These are phyloP conservation scores for Colletotrichum lindemuthianum DNA, from an alignment of 2,329 filamentous ascomycete genomes.

Conservation along the genomic window DNA sequence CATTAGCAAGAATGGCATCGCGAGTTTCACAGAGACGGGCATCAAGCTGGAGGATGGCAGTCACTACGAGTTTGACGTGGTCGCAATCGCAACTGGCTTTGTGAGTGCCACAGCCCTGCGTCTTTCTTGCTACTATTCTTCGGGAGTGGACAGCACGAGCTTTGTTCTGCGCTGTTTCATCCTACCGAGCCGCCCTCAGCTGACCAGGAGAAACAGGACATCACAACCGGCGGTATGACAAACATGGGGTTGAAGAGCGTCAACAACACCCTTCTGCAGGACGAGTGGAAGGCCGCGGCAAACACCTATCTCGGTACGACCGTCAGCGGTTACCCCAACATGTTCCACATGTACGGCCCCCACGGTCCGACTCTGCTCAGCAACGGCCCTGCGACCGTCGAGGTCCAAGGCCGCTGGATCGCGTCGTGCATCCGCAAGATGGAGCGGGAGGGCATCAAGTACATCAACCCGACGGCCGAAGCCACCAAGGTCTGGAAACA, in stretches of 20 bases:
- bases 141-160: neutral
- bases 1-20: conserved; percentile 51
- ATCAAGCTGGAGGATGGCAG: conserved; percentile 52
- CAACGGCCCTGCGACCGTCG: conserved; percentile 65
- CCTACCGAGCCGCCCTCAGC: neutral
- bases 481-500: conserved; percentile 60
- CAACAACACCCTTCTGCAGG: conserved; percentile 47
- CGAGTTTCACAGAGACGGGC: conserved; percentile 53
- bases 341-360: conserved; percentile 64
- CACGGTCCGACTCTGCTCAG: conserved; percentile 66
- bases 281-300: conserved; percentile 54
- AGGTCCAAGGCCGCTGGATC: conserved; percentile 68
- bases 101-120: conserved; percentile 42
- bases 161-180: neutral
- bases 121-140: neutral
- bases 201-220: conserved; percentile 6
- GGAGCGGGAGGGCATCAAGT: conserved; percentile 54
- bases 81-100: conserved; percentile 58
- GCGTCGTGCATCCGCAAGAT: conserved; percentile 61
- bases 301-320: conserved; percentile 57
- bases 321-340: conserved; percentile 57
- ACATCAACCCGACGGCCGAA: conserved; percentile 59
- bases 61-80: conserved; percentile 54
- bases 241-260: conserved; percentile 56
- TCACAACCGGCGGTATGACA: conserved; percentile 49